Percentiles rank a stretch among this genome's conserved stretches.
phyloP scores from a whole-genome alignment of 768 basidiomycete species.

The Macrolepiota albuminosa region DNA sequence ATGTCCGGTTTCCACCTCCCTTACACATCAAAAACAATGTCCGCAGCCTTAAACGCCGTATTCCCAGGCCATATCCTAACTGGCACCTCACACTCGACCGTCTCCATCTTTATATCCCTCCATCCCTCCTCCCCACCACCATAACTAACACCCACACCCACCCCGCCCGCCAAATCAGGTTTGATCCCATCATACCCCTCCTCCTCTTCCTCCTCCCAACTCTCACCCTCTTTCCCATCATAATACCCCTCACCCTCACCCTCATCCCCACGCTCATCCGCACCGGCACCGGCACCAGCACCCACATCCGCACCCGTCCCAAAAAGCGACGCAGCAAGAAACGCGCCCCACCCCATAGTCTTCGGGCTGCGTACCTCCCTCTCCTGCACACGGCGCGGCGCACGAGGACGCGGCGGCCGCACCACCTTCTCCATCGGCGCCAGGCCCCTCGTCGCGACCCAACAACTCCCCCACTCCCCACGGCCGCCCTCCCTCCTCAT shows the following conservation, averaged over 20 bases:
- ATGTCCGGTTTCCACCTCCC: neutral
- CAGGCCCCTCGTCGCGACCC: constrained; percentile 52
- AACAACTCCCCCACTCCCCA: constrained; percentile 71
- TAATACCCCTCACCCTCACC: constrained; percentile 43
- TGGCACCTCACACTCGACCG: constrained; percentile 92
- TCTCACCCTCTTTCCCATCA: constrained; percentile 55
- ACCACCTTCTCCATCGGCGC: constrained; percentile 54
- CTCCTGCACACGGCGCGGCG: neutral
- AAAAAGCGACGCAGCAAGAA: constrained; percentile 31
- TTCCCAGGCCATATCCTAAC: constrained; percentile 87
- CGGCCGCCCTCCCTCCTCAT: constrained; percentile 52
- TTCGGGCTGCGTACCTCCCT: constrained; percentile 14
- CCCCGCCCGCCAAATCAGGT: constrained; percentile 41
- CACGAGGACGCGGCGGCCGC: constrained; percentile 13
- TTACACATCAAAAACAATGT: constrained; percentile 72
- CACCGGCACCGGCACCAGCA: neutral
- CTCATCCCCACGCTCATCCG: constrained; percentile 36
- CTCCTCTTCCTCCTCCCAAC: constrained; percentile 42
- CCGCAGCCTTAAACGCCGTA: constrained; percentile 76
- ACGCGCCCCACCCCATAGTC: constrained; percentile 34
- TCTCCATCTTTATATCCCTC: constrained; percentile 70
- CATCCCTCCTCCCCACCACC: constrained; percentile 58
- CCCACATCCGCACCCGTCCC: constrained; percentile 36
- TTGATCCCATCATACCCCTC: constrained; percentile 46
- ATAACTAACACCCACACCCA: constrained; percentile 48